Base-by-base conservation (phyloP, 2,329 filamentous ascomycete genomes). In the Cordyceps cateniannulata region DNA sequence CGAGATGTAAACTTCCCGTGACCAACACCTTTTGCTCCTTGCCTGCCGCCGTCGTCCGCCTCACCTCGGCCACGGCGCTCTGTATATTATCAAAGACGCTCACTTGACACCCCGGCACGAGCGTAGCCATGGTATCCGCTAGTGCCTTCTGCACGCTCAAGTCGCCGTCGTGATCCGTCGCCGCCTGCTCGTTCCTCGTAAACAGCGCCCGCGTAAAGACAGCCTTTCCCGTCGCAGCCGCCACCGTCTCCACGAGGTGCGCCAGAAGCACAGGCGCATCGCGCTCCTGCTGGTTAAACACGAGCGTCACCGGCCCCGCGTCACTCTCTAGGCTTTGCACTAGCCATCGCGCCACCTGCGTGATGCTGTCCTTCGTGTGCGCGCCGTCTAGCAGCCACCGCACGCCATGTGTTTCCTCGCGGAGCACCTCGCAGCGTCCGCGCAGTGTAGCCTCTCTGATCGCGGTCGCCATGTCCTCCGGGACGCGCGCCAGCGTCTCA, bases 251-350 rank as follows among this genome's bases (percentile, higher is more conserved):
- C 60, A 91, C 79, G 1, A 96, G 77, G 0, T 80, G 81, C 35
- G 75, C 75, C 2, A 93, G 82, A 1, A 96, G 80, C 18, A 82
- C 77, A 4, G 78, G 75, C 5, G 90, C 89, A 69, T 96, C 87
- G 35, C 92, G 85, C 10, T 91, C 91, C 70, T 96, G 91, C 73
- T 97, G 93, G 73, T 97, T 97, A 79, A 98, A 98, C 52, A 98
- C 81, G 50, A 98, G 76, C 0, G 90, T 77, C 49, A 77, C 73
- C 27, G 65, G 57, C 8, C 63, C 62, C 29, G 10, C 5, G 14
- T 29, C 48, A 0, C 64, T 45, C 8, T 61, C 69, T n/a, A 81
- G 68, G 52, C 79, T 75, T 8, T 74, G 75, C 1, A 83, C 83
- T 68, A 93, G 93, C 93, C 93, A 97, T 65, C 79, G 79, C 3